Percentiles rank a stretch among this genome's conserved stretches.
phyloP scores from a whole-genome alignment of 1,139 yeast genomes.

The Citeromyces siamensis region DNA sequence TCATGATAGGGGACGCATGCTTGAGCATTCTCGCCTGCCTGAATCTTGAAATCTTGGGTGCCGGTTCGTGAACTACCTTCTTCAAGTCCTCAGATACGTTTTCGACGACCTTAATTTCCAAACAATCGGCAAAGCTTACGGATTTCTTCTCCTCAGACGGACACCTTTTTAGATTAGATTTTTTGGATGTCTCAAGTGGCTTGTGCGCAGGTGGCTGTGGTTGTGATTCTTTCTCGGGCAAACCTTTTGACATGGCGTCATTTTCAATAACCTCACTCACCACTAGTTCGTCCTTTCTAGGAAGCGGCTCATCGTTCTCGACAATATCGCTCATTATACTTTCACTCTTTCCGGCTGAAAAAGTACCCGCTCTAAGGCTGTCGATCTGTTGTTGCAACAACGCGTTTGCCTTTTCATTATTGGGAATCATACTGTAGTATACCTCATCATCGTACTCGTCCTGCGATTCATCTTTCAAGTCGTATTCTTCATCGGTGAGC shows the following conservation, averaged over 20 bases:
- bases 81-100: conserved; percentile 39
- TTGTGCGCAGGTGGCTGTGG: neutral
- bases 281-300: too few relatives aligned
- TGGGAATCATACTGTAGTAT: conserved; percentile 21
- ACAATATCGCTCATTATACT: conserved; percentile 11
- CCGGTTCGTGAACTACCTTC: conserved; percentile 10
- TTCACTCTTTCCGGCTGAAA: neutral
- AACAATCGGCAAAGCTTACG: conserved; percentile 37
- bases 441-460: conserved; percentile 22
- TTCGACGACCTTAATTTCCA: conserved; percentile 49
- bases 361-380: conserved; percentile 4
- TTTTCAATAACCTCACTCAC: neutral
- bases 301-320: conserved; percentile 1
- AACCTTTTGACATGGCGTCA: neutral
- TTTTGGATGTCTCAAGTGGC: neutral
- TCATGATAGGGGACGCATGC: too few relatives aligned
- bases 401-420: conserved; percentile 12
- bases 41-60: conserved; percentile 2
- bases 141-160: conserved; percentile 23
- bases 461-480: conserved; percentile 16
- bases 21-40: neutral
- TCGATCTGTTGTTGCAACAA: conserved; percentile 15
- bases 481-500: conserved; percentile 26
- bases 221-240: neutral
- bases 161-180: conserved; percentile 12